phyloP scores from a whole-genome alignment of 352 stramenopile genomes.

The Pythium myriotylum region DNA sequence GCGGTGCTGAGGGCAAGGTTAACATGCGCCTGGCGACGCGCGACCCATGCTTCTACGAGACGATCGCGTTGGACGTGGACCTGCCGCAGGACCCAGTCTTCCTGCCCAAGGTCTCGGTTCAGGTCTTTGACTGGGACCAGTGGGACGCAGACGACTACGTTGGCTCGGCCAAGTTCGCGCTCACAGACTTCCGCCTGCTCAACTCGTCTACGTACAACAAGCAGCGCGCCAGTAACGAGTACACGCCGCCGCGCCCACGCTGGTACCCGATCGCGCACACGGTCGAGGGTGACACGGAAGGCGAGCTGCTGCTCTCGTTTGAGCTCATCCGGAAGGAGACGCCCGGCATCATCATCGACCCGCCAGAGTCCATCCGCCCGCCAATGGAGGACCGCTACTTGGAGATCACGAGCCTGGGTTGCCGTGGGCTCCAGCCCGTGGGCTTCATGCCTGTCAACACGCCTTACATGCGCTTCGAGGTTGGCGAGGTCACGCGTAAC shows the following conservation, averaged over 20 bases:
- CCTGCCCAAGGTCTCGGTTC: constrained; percentile 70
- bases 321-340: constrained; percentile 73
- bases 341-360: constrained; percentile 56
- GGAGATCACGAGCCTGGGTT: constrained; percentile 82
- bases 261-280: constrained; percentile 77
- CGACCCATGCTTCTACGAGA: constrained; percentile 88
- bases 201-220: constrained; percentile 60
- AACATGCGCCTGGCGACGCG: constrained; percentile 63
- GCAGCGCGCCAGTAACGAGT: constrained; percentile 46
- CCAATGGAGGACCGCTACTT: constrained; percentile 67
- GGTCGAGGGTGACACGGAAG: constrained; percentile 64
- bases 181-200: constrained; percentile 63
- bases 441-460: constrained; percentile 86
- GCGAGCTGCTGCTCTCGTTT: constrained; percentile 80
- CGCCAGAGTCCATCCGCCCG: constrained; percentile 61
- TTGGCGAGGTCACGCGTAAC: constrained; percentile 63
- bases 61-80: constrained; percentile 71
- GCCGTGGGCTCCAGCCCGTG: constrained; percentile 74
- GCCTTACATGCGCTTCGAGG: constrained; percentile 86
- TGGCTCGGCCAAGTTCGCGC: constrained; percentile 56
- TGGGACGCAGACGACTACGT: constrained; percentile 79
- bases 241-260: constrained; percentile 56
- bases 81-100: constrained; percentile 67
- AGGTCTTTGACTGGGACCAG: constrained; percentile 79
- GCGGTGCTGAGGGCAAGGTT: constrained; percentile 65